Evolutionary conservation across 116 monocot genomes (phyloP).

Genomic region (Cymodocea nodosa): DNA sequence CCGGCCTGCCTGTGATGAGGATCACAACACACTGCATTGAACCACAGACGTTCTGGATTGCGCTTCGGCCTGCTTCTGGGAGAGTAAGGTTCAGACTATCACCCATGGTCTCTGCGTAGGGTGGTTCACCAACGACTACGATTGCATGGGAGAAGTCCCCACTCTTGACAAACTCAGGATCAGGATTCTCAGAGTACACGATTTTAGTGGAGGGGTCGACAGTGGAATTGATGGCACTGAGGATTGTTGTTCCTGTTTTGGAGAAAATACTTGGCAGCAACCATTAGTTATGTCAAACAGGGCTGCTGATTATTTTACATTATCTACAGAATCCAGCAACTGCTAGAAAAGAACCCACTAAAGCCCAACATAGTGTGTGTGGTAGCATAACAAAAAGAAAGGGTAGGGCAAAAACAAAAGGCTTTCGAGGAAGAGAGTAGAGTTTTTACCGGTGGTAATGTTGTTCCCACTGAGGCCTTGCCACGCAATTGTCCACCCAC

Average conservation of each 20-base stretch:
- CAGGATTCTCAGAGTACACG: slow-evolving; percentile 36
- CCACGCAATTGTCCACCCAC: slow-evolving; percentile 35
- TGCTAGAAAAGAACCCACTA: too few relatives aligned
- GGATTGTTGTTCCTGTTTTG: slow-evolving; percentile 32
- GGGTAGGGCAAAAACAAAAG: too few relatives aligned
- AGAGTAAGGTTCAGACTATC: slow-evolving; percentile 57
- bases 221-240: slow-evolving; percentile 20
- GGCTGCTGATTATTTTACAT: too few relatives aligned
- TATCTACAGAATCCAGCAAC: too few relatives aligned
- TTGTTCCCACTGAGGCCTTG: slow-evolving; percentile 24
- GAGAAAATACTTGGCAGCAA: neutral
- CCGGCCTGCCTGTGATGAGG: slow-evolving; percentile 42
- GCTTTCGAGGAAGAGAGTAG: too few relatives aligned
- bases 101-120: slow-evolving; percentile 44
- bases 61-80: slow-evolving; percentile 26
- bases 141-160: slow-evolving; percentile 42
- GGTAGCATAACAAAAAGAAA: too few relatives aligned
- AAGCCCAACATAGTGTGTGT: too few relatives aligned
- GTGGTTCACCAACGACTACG: slow-evolving; percentile 54
- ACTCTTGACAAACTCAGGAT: slow-evolving; percentile 15
- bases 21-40: slow-evolving; percentile 40
- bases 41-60: slow-evolving; percentile 41
- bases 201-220: slow-evolving; percentile 23
- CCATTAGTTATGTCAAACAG: neutral
- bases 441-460: slow-evolving; percentile 8